phyloP scores from a whole-genome alignment of 108 stramenopile genomes.

The Conticribra weissflogii region DNA sequence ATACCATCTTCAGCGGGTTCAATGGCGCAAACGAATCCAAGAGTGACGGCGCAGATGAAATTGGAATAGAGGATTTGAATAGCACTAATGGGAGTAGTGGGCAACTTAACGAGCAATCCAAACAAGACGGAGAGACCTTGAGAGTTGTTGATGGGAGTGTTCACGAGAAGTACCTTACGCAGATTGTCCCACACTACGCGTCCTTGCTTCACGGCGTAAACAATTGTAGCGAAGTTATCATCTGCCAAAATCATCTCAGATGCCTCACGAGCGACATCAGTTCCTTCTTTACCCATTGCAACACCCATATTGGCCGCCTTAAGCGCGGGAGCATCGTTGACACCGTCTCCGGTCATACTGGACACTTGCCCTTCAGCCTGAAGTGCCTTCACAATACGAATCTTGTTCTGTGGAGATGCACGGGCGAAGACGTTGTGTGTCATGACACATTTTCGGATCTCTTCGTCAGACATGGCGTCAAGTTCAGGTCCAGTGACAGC shows the following conservation, averaged over 20 bases:
- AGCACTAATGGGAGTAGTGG: slow-evolving; percentile 65
- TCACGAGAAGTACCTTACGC: slow-evolving; percentile 81
- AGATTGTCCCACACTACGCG: slow-evolving; percentile 91
- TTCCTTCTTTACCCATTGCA: slow-evolving; percentile 99
- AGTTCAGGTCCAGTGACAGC: slow-evolving; percentile 84
- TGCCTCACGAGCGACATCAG: slow-evolving; percentile 96
- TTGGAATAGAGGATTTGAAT: slow-evolving; percentile 89
- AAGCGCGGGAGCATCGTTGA: slow-evolving; percentile 98
- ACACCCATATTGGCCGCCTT: slow-evolving; percentile 99
- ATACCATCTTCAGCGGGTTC: slow-evolving; percentile 90
- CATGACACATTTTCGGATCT: slow-evolving; percentile 62
- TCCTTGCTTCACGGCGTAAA: slow-evolving; percentile 67
- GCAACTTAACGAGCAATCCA: slow-evolving; percentile 68
- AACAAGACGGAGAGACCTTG: slow-evolving; percentile 84
- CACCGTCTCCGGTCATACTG: slow-evolving; percentile 99
- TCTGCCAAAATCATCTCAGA: slow-evolving; percentile 97
- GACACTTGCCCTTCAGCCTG: slow-evolving; percentile 91
- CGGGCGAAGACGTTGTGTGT: slow-evolving; percentile 89
- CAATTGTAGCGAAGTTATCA: slow-evolving; percentile 98
- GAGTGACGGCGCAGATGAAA: slow-evolving; percentile 88
- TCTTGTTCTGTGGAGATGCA: slow-evolving; percentile 84
- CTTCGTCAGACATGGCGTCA: slow-evolving; percentile 73
- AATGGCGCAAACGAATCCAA: slow-evolving; percentile 84
- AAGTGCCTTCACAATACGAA: slow-evolving; percentile 92
- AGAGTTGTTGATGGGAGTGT: slow-evolving; percentile 90